Percentiles rank a stretch among this genome's conserved stretches.
Conservation (phyloP, 2,329 filamentous ascomycete species). For the Peltaster fructicola region DNA sequence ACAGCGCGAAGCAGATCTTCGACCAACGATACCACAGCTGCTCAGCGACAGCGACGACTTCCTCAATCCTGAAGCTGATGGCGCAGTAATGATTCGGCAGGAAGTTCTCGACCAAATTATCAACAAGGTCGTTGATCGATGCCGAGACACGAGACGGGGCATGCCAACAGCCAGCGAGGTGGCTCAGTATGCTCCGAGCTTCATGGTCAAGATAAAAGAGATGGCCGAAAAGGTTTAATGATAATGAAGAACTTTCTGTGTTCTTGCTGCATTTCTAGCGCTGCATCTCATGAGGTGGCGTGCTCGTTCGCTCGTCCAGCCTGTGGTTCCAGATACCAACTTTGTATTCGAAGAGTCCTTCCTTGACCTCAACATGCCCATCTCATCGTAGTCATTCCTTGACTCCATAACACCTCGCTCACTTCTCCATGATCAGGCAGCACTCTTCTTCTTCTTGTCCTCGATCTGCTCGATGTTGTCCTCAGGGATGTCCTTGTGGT, state of each 20-base stretch:
- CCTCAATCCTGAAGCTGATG: slow-evolving; percentile 36
- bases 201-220: slow-evolving; percentile 29
- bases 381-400: slow-evolving; percentile 1
- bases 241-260: too few species aligned
- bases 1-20: slow-evolving; percentile 36
- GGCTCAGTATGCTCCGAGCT: slow-evolving; percentile 26
- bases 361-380: too few species aligned
- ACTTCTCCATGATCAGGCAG: slow-evolving; percentile 1
- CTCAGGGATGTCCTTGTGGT: slow-evolving; percentile 78
- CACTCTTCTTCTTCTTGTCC: slow-evolving; percentile 79
- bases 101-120: slow-evolving; percentile 44
- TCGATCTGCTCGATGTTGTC: slow-evolving; percentile 91
- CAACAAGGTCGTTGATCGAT: slow-evolving; percentile 41
- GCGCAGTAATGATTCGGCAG: slow-evolving; percentile 33
- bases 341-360: too few species aligned
- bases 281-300: too few species aligned
- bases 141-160: slow-evolving; percentile 32
- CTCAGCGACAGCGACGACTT: slow-evolving; percentile 39
- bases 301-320: too few species aligned
- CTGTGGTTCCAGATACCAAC: too few species aligned
- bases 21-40: slow-evolving; percentile 40
- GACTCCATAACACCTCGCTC: background rate
- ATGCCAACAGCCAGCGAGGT: slow-evolving; percentile 40
- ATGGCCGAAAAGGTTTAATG: slow-evolving; percentile 18
- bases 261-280: too few species aligned